Conservation (phyloP, 1,284 basidiomycete species). For the Hortiboletus rubellus region DNA sequence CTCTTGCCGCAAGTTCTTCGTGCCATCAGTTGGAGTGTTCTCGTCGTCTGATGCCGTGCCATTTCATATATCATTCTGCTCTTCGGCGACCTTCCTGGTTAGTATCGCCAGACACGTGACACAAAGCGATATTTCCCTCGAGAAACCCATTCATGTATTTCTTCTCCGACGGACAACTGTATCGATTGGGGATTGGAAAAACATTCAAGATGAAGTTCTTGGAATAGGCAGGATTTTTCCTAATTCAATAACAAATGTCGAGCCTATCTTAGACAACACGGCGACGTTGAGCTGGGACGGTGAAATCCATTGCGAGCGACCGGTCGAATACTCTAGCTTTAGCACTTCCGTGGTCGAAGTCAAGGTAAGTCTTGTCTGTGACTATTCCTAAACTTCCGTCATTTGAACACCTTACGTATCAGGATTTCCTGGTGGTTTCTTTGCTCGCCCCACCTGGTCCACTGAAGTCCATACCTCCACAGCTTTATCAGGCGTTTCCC, state of each 20-base stretch:
- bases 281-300: conserved; percentile 45
- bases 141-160: conserved; percentile 28
- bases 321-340: conserved; percentile 43
- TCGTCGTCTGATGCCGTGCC: conserved; percentile 54
- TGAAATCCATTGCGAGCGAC: conserved; percentile 36
- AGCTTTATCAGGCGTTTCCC: conserved; percentile 45
- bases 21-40: conserved; percentile 54
- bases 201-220: conserved; percentile 26
- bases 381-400: not conserved
- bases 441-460: conserved; percentile 32
- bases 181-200: conserved; percentile 6
- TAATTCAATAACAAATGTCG: conserved; percentile 11
- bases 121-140: conserved; percentile 25
- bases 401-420: conserved; percentile 8
- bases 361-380: conserved; percentile 22
- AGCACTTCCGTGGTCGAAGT: conserved; percentile 35
- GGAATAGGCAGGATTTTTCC: conserved; percentile 28
- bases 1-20: conserved; percentile 28
- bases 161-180: conserved; percentile 35
- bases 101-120: conserved; percentile 38
- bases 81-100: conserved; percentile 42
- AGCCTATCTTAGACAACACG: conserved; percentile 13
- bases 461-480: conserved; percentile 32
- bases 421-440: conserved; percentile 58
- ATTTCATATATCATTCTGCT: conserved; percentile 61